phyloP scores from a whole-genome alignment of 208 protist genomes.

The Strigomonas galati region DNA sequence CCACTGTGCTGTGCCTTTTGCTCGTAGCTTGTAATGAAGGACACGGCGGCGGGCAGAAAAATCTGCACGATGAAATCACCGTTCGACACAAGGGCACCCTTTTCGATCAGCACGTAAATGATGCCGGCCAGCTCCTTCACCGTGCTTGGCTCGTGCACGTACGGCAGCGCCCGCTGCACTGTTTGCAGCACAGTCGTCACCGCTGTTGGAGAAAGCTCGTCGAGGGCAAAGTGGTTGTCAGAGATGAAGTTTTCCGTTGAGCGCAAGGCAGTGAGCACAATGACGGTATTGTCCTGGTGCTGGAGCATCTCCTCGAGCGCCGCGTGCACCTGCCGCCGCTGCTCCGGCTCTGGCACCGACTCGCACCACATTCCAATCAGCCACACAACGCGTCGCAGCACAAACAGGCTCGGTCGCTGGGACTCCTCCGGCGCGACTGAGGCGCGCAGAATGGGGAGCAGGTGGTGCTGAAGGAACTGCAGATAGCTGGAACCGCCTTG shows the following conservation, averaged over 20 bases:
- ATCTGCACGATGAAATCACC: constrained; percentile 55
- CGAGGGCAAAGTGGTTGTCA: constrained; percentile 46
- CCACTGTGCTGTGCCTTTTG: constrained; percentile 2
- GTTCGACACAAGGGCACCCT: constrained; percentile 26
- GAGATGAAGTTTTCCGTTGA: constrained; percentile 66
- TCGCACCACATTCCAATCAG: constrained; percentile 88
- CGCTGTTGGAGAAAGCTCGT: constrained; percentile 43
- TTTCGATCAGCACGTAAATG: constrained; percentile 55
- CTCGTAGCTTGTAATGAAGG: constrained; percentile 21
- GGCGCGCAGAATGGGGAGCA: constrained; percentile 62
- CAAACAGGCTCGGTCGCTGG: constrained; percentile 33
- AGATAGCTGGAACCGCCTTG: constrained; percentile 41
- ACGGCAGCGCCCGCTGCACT: constrained; percentile 44
- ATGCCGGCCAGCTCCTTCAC: constrained; percentile 48
- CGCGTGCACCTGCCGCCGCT: constrained; percentile 44
- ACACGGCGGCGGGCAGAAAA: constrained; percentile 38
- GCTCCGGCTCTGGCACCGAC: constrained; percentile 27
- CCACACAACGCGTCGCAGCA: constrained; percentile 79
- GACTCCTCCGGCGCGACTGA: neutral
- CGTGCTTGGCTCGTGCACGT: constrained; percentile 30
- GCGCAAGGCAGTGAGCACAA: constrained; percentile 50
- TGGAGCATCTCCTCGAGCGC: constrained; percentile 51
- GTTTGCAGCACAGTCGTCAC: constrained; percentile 42
- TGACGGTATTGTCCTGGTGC: constrained; percentile 25
- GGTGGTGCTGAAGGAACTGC: constrained; percentile 38